Base-by-base conservation (phyloP, 495 filamentous ascomycete species). In the Tuber umbilicatum region DNA sequence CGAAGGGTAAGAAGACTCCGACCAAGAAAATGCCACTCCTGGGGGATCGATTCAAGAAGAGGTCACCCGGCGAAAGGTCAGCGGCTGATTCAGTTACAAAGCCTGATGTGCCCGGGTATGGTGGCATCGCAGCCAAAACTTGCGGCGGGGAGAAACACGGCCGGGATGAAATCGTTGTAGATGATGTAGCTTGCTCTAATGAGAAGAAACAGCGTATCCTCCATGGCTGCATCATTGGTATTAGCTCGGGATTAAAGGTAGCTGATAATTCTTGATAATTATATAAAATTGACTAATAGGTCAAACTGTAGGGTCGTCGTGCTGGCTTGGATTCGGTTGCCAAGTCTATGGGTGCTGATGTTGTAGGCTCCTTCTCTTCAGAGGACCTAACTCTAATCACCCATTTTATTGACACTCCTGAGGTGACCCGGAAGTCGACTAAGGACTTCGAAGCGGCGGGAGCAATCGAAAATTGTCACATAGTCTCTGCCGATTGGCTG, bases 401-500 rank as follows among this genome's bases (percentile, higher is more conserved):
- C 23, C 79, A 81, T 42, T 74, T 81, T 38, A 72, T 81, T 72
- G 78, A 81, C 72, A 78, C 79, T 23, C 76, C 75, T n/a, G 72
- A 76, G 35, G 64, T 68, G n/a, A 38, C 75, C 38, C 75, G 68
- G 50, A 73, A 78, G 19, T 73, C 75, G 60, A 70, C 79, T 35
- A 73, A 71, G 39, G 73, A 81, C 70, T 81, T 77, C 38, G 71
- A 74, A 68, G 43, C 71, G 43, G 79, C 80, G 67, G 72, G 39
- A n/a, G 37, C 67, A 43, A 81, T 76, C 69, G 50, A 68, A 67
- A 72, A 70, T 39, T 81, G 80, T 45, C 73, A 79, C 35, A 81
- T 82, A 70, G 80, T 82, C 31, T 77, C 80, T 40, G 70, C 73
- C 5, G 80, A 77, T 55, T 82, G 80, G 80, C 40, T 81, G 47